Percentiles rank a stretch among this genome's conserved stretches.
Evolutionary conservation across 2,329 filamentous ascomycete genomes (phyloP).

Genomic region (Penicillium sp.): DNA sequence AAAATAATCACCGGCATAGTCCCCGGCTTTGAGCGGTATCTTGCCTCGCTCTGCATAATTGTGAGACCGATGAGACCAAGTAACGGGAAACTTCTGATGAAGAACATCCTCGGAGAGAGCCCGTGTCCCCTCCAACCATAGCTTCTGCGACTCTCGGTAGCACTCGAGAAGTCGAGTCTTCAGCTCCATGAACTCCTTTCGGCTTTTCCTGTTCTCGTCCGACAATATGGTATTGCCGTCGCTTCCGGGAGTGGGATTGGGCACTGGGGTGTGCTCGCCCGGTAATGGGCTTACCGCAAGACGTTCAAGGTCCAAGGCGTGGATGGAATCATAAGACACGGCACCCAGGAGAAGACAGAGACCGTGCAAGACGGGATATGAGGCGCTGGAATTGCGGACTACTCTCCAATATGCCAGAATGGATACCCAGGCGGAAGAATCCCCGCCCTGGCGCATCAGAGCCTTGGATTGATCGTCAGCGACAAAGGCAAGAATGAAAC

Average conservation of each 20-base stretch:
- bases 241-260: conserved; percentile 45
- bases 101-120: conserved; percentile 41
- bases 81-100: conserved; percentile 39
- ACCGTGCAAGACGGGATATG: conserved; percentile 41
- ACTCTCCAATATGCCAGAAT: conserved; percentile 47
- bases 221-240: conserved; percentile 36
- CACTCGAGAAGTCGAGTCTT: conserved; percentile 39
- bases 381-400: conserved; percentile 36
- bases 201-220: conserved; percentile 35
- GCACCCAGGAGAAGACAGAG: conserved; percentile 46
- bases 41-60: conserved; percentile 36
- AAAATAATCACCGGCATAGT: conserved; percentile 38
- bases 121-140: conserved; percentile 43
- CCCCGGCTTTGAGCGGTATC: conserved; percentile 30
- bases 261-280: conserved; percentile 35
- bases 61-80: conserved; percentile 41
- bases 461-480: conserved; percentile 40
- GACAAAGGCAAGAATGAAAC: conserved; percentile 46
- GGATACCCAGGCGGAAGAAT: conserved; percentile 44
- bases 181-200: conserved; percentile 39
- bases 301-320: conserved; percentile 43
- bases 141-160: conserved; percentile 38
- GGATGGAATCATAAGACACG: conserved; percentile 44
- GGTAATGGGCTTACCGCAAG: conserved; percentile 40
- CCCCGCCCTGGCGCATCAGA: conserved; percentile 34